Conservation (phyloP, 2,329 filamentous ascomycete species). For the Scopulariopsis brevicaulis region DNA sequence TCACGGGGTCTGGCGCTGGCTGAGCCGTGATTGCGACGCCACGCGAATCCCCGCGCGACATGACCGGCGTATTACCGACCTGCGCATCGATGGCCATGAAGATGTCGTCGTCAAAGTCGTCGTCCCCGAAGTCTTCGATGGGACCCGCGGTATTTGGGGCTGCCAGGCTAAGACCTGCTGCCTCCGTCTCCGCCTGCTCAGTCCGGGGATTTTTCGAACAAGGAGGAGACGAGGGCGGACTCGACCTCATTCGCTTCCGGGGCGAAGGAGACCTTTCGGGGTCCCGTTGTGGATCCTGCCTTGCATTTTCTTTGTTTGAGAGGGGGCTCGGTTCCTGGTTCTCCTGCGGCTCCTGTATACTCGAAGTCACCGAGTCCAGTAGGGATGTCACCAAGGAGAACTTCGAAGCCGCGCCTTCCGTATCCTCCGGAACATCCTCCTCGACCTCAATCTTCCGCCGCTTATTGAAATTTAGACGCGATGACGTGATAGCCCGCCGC, state of each 20-base stretch:
- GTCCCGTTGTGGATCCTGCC: not conserved
- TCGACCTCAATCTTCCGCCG: slow-evolving; percentile 46
- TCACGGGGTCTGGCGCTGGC: not conserved
- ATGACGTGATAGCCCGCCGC: slow-evolving; percentile 52
- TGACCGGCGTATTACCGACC: slow-evolving; percentile 4
- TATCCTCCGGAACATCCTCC: slow-evolving; percentile 17
- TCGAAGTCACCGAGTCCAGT: slow-evolving; percentile 51
- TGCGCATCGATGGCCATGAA: slow-evolving; percentile 32
- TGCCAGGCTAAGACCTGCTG: slow-evolving; percentile 3
- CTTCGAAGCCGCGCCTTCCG: slow-evolving; percentile 32
- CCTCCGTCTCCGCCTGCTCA: slow-evolving; percentile 5
- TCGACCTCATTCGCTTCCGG: slow-evolving; percentile 19
- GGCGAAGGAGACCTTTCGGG: slow-evolving; percentile 29
- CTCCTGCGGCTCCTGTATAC: slow-evolving; percentile 29
- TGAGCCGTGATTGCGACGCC: slow-evolving; percentile 3
- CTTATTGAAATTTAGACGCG: slow-evolving; percentile 62
- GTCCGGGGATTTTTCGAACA: not conserved
- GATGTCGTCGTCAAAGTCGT: slow-evolving; percentile 49
- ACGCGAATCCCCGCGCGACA: not conserved
- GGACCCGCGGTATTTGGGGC: not conserved
- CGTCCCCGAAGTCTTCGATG: slow-evolving; percentile 39
- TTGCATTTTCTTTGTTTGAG: not conserved
- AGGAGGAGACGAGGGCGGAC: not conserved
- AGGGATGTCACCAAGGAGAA: slow-evolving; percentile 49
- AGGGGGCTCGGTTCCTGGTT: slow-evolving; percentile 10